Evolutionary conservation across 305 asterid species (phyloP), one percentile per base, ranked within the genome.

Genomic region (Euphrasia arctica): DNA sequence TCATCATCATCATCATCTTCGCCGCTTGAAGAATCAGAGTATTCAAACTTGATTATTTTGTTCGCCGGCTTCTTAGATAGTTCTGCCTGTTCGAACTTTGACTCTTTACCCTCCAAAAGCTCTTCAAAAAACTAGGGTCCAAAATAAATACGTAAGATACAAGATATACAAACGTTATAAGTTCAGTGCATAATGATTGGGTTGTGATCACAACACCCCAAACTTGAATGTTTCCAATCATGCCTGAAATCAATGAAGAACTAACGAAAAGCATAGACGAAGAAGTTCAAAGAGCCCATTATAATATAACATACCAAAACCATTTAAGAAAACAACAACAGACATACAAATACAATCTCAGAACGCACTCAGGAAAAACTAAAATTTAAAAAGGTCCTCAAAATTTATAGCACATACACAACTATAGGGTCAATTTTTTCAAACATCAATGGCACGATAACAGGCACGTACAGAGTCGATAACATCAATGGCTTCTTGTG

Each of bases 401-500:
- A 49, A 60, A 59, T 11, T 62, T 22, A 72, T 14, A 69, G 42
- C 66, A 27, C 11, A 56, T 18, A 32, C 6, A 56, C 34, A 60
- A 11, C 62, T 15, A 70, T 65, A 67, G 62, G 27, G 48, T 68
- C 65, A 32, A 48, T 60, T 48, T 71, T 60, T 55, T 64, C 12
- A n/a, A 32, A 32, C 5, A 32, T 4, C 4, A 4, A 32, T n/a
- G n/a, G n/a, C n/a, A n/a, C n/a, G n/a, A n/a, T n/a, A n/a, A n/a
- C n/a, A n/a, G n/a, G 47, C 7, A 68, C 90, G 50, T 83, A 91
- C 98, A 45, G 95, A 82, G 42, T 89, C 98, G 65, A 91, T 80
- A 67, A 91, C 96, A 67, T 79, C 74, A 69, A 92, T 80, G 60
- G 97, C 97, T 89, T 92, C 98, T 13, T 73, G 74, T 51, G 96